Conservation (phyloP, 169 alveolate genomes). For the Plasmodium yoelii region DNA sequence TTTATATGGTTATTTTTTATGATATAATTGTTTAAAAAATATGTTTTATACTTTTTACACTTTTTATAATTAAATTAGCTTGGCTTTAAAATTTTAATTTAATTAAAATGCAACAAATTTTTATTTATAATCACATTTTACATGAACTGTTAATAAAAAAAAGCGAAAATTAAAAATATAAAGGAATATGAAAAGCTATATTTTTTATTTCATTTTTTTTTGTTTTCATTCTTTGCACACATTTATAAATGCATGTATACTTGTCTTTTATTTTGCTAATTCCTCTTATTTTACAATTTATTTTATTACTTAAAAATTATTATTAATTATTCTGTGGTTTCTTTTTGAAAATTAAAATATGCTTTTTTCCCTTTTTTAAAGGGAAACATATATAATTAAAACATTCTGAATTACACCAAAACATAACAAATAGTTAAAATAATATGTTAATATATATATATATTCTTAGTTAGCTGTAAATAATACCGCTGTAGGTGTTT, state of each 20-base stretch:
- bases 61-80: too few relatives aligned
- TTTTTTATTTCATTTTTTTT: slow-evolving; percentile 4
- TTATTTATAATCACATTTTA: too few relatives aligned
- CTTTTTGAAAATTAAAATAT: neutral
- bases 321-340: neutral
- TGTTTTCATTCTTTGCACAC: slow-evolving; percentile 8
- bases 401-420: too few relatives aligned
- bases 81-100: too few relatives aligned
- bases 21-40: too few relatives aligned
- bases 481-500: slow-evolving; percentile 27
- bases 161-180: neutral
- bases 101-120: too few relatives aligned
- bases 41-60: too few relatives aligned
- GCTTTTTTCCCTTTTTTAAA: neutral
- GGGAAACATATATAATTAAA: neutral
- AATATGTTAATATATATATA: neutral
- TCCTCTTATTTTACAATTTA: neutral
- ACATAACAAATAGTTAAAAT: neutral
- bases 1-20: too few relatives aligned
- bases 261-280: neutral
- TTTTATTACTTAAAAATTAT: neutral
- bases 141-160: slow-evolving; percentile 3
- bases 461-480: slow-evolving; percentile 17
- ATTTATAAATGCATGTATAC: neutral
- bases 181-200: neutral